Conservation (phyloP, 352 stramenopile species). For the Peronospora belbahrii region DNA sequence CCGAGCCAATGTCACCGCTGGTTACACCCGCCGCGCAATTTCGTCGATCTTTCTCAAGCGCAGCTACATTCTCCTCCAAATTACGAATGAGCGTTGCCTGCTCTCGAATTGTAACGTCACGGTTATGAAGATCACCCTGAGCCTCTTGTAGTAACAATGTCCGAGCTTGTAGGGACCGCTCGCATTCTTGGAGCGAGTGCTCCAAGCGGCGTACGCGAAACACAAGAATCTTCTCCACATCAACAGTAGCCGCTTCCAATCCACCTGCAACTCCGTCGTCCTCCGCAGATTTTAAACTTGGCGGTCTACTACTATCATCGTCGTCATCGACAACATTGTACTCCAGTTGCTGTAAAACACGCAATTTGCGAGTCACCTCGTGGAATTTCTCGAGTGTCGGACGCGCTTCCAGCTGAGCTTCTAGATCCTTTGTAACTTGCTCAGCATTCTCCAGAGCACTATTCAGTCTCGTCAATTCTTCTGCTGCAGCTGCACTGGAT, state of each 20-base stretch:
- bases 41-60: slow-evolving; percentile 40
- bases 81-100: slow-evolving; percentile 43
- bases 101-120: slow-evolving; percentile 38
- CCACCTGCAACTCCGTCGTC: slow-evolving; percentile 13
- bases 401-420: slow-evolving; percentile 35
- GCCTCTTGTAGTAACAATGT: slow-evolving; percentile 28
- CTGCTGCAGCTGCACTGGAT: slow-evolving; percentile 15
- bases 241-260: slow-evolving; percentile 26
- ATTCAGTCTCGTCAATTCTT: slow-evolving; percentile 29
- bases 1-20: slow-evolving; percentile 39
- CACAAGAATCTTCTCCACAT: slow-evolving; percentile 59
- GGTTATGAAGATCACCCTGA: slow-evolving; percentile 26
- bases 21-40: slow-evolving; percentile 15
- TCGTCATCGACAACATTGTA: slow-evolving; percentile 71
- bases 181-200: slow-evolving; percentile 58
- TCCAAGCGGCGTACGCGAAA: slow-evolving; percentile 62
- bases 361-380: slow-evolving; percentile 84
- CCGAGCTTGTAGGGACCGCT: slow-evolving; percentile 33
- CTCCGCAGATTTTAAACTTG: slow-evolving; percentile 4
- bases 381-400: slow-evolving; percentile 85
- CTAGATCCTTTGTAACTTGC: slow-evolving; percentile 26
- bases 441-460: slow-evolving; percentile 26
- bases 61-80: slow-evolving; percentile 60
- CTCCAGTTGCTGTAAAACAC: slow-evolving; percentile 90
- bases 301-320: slow-evolving; percentile 26